Evolutionary conservation across 2,329 filamentous ascomycete species (phyloP).

Genomic region (Colletotrichum scovillei): DNA sequence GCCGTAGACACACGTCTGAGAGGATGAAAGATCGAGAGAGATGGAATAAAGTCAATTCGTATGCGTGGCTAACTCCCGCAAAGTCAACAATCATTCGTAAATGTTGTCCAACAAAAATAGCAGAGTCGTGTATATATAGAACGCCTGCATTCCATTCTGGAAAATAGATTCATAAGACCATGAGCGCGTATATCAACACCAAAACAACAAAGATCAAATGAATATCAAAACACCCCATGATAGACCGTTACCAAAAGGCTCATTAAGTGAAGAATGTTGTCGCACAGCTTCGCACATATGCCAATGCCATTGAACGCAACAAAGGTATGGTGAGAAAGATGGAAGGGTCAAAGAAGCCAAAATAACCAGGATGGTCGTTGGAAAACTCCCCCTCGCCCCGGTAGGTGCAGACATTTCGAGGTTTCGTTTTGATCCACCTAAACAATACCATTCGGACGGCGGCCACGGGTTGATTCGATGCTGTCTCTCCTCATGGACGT

Average conservation of each 20-base stretch:
- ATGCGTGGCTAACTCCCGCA: neutral
- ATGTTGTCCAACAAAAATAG: neutral
- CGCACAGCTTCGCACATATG: neutral
- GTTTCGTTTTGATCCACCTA: neutral
- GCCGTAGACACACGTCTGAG: neutral
- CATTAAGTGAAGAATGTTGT: neutral
- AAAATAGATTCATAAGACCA: neutral
- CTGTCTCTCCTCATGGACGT: constrained; percentile 21
- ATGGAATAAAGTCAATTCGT: constrained; percentile 3
- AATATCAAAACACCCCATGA: neutral
- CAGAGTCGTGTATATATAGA: constrained; percentile 1
- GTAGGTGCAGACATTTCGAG: neutral
- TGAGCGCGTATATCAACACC: constrained; percentile 1
- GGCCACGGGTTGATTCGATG: constrained; percentile 23
- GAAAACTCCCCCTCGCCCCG: neutral
- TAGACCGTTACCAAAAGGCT: neutral
- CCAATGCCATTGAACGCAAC: constrained; percentile 9
- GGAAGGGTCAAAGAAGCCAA: neutral
- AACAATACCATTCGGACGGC: constrained; percentile 1
- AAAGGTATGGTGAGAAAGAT: neutral
- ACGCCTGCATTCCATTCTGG: constrained; percentile 11
- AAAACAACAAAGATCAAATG: neutral
- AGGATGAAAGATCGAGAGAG: neutral
- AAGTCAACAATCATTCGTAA: neutral
- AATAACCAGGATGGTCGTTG: neutral